A percentile compares a stretch with the other conserved stretches of the same genome.
phyloP scores from a whole-genome alignment of 305 asterid species.

The Ilex paraguariensis region DNA sequence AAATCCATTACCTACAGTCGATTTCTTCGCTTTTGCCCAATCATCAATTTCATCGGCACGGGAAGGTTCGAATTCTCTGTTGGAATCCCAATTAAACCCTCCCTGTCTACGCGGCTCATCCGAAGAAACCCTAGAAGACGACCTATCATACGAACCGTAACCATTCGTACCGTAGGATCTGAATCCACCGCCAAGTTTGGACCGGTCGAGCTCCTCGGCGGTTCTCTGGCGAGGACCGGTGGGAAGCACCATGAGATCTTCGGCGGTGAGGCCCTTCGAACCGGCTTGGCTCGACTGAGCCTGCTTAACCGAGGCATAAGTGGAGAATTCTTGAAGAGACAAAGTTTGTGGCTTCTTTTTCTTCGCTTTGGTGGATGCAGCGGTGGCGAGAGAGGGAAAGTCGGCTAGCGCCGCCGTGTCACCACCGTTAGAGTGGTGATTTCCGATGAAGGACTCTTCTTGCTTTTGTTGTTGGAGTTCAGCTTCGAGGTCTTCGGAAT shows the following conservation, averaged over 20 bases:
- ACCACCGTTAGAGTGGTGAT: constrained; percentile 19
- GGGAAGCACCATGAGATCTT: constrained; percentile 53
- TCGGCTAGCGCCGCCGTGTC: constrained; percentile 14
- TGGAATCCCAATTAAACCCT: constrained; percentile 52
- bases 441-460: constrained; percentile 18
- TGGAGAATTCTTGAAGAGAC: constrained; percentile 55
- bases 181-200: constrained; percentile 66
- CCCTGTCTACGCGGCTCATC: constrained; percentile 74
- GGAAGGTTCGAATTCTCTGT: constrained; percentile 50
- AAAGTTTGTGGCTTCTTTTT: constrained; percentile 52
- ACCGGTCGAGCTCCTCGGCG: constrained; percentile 71
- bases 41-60: constrained; percentile 88
- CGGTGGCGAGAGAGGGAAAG: constrained; percentile 50
- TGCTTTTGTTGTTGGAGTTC: constrained; percentile 33
- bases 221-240: constrained; percentile 79
- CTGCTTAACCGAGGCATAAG: constrained; percentile 30
- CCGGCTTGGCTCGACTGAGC: constrained; percentile 1
- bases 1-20: constrained; percentile 34
- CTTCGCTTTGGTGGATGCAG: constrained; percentile 66
- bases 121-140: constrained; percentile 24
- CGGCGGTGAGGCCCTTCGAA: constrained; percentile 35
- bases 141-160: constrained; percentile 28
- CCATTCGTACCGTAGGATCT: constrained; percentile 53
- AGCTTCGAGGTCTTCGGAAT: constrained; percentile 73
- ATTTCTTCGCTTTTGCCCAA: constrained; percentile 74